Evolutionary conservation across 2,329 filamentous ascomycete species (phyloP).

Genomic region (Stagonosporopsis rhizophila): DNA sequence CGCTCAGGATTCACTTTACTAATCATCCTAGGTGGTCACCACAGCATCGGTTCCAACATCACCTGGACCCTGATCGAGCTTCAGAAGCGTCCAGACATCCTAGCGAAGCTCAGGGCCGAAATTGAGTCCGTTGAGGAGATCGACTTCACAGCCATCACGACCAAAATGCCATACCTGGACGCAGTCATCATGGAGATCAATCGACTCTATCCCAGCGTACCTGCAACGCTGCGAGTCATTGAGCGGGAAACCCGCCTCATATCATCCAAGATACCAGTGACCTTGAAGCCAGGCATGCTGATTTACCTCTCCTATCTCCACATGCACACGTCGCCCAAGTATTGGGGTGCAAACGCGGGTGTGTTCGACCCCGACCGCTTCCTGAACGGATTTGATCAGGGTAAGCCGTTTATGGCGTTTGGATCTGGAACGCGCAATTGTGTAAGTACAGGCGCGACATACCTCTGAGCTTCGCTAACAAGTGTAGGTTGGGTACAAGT

Average conservation of each 20-base stretch:
- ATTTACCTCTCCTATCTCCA: slow-evolving; percentile 11
- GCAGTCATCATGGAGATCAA: slow-evolving; percentile 12
- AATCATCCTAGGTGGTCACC: slow-evolving; percentile 6
- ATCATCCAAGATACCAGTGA: slow-evolving; percentile 2
- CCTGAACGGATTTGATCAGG: not conserved
- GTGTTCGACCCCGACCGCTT: slow-evolving; percentile 4
- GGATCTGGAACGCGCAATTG: slow-evolving; percentile 4
- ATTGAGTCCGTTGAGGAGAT: not conserved
- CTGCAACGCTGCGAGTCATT: slow-evolving; percentile 9
- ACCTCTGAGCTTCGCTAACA: not conserved
- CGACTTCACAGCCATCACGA: not conserved
- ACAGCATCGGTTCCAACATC: slow-evolving; percentile 11
- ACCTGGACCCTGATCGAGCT: slow-evolving; percentile 9
- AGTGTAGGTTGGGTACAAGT: slow-evolving; percentile 9
- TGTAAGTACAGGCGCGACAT: not conserved
- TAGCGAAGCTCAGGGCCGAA: not conserved
- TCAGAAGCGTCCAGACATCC: slow-evolving; percentile 1
- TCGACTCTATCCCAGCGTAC: slow-evolving; percentile 8
- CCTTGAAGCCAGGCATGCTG: slow-evolving; percentile 9
- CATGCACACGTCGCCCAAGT: slow-evolving; percentile 6
- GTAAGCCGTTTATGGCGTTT: slow-evolving; percentile 2
- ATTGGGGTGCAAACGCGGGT: not conserved
- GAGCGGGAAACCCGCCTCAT: slow-evolving; percentile 1
- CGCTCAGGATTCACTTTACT: not conserved
- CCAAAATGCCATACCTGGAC: slow-evolving; percentile 12